Conservation (phyloP, 192 early-diverging fungal genomes). For the Thoreauomyces humboldtii region DNA sequence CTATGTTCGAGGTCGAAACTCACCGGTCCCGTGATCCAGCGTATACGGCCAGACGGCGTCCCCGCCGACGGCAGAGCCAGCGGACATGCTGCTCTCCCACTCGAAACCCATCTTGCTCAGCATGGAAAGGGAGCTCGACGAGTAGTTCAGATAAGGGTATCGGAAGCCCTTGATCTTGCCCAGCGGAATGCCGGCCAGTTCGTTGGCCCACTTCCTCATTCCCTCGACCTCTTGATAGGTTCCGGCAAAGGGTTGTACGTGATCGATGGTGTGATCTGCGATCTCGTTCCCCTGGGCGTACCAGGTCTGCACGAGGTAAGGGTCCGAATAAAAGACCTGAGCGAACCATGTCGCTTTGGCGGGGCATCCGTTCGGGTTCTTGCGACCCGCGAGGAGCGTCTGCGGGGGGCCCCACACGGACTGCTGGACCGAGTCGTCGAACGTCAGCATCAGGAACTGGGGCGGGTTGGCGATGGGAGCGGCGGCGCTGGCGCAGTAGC, state of each 20-base stretch:
- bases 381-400: constrained; percentile 23
- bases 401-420: constrained; percentile 9
- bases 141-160: constrained; percentile 36
- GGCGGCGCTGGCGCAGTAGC: constrained; percentile 23
- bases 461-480: constrained; percentile 35
- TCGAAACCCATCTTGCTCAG: constrained; percentile 32
- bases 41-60: constrained; percentile 42
- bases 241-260: constrained; percentile 23
- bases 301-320: constrained; percentile 27
- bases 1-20: too few relatives aligned
- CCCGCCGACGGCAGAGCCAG: background rate
- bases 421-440: constrained; percentile 27
- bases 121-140: constrained; percentile 8
- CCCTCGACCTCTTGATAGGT: constrained; percentile 32
- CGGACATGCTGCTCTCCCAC: constrained; percentile 35
- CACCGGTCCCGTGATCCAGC: constrained; percentile 34
- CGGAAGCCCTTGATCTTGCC: constrained; percentile 36
- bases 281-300: constrained; percentile 42
- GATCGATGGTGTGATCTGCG: constrained; percentile 35
- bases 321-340: constrained; percentile 51
- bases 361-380: constrained; percentile 61
- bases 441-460: constrained; percentile 34
- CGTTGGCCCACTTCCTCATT: constrained; percentile 25
- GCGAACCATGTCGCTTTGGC: constrained; percentile 60
- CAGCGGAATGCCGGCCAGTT: constrained; percentile 26